Conservation (phyloP, 2,329 filamentous ascomycete species). For the Didymella lethalis region DNA sequence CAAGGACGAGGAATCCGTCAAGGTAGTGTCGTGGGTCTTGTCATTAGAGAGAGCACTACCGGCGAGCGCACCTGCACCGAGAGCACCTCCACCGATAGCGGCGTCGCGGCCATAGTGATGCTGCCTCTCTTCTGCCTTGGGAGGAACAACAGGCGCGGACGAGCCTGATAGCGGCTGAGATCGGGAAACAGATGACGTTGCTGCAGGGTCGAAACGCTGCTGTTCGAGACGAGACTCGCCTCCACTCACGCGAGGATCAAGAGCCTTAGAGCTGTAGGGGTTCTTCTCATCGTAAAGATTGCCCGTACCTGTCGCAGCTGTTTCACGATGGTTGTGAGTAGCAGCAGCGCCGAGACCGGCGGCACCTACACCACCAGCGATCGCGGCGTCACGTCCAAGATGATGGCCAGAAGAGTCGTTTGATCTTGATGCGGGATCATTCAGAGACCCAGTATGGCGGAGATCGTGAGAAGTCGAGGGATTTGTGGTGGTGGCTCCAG, state of each 20-base stretch:
- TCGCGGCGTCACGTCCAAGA: slow-evolving; percentile 36
- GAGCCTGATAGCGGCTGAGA: slow-evolving; percentile 22
- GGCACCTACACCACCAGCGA: slow-evolving; percentile 37
- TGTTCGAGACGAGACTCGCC: slow-evolving; percentile 25
- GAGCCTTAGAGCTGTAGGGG: slow-evolving; percentile 37
- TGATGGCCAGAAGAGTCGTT: slow-evolving; percentile 31
- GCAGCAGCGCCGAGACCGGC: slow-evolving; percentile 34
- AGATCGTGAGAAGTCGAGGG: slow-evolving; percentile 28
- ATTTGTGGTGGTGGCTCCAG: slow-evolving; percentile 5
- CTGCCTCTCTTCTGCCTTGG: slow-evolving; percentile 24
- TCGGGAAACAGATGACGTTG: slow-evolving; percentile 19
- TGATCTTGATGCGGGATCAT: slow-evolving; percentile 29
- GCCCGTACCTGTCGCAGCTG: slow-evolving; percentile 16
- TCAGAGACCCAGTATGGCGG: slow-evolving; percentile 35
- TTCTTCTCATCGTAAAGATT: slow-evolving; percentile 31
- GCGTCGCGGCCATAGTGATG: slow-evolving; percentile 40
- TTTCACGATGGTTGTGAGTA: slow-evolving; percentile 27
- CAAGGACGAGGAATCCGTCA: slow-evolving; percentile 5
- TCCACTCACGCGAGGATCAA: slow-evolving; percentile 41
- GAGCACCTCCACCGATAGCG: slow-evolving; percentile 41
- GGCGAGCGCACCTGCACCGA: slow-evolving; percentile 42
- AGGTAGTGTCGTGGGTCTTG: slow-evolving; percentile 1
- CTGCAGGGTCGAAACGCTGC: slow-evolving; percentile 33
- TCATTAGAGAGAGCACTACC: slow-evolving; percentile 31
- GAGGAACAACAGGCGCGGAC: slow-evolving; percentile 9